phyloP scores from a whole-genome alignment of 1,284 basidiomycete species.

The Leccinum insigne region DNA sequence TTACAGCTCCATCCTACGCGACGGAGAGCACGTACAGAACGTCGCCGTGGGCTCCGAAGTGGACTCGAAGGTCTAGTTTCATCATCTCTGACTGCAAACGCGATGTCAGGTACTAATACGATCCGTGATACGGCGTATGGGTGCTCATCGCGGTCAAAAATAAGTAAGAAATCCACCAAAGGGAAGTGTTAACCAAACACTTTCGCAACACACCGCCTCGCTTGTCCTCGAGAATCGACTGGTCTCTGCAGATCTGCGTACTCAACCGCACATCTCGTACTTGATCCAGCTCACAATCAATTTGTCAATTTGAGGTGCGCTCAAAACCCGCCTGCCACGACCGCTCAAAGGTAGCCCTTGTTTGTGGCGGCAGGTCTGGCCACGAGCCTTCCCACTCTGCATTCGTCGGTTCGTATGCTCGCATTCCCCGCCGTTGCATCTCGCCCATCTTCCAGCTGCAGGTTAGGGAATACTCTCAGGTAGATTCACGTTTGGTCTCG shows the following conservation, averaged over 20 bases:
- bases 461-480: slow-evolving; percentile 81
- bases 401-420: slow-evolving; percentile 61
- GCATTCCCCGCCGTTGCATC: not conserved
- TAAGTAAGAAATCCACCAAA: too few relatives aligned
- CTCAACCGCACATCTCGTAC: too few relatives aligned
- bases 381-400: slow-evolving; percentile 90
- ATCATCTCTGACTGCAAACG: not conserved
- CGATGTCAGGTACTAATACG: not conserved
- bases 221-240: too few relatives aligned
- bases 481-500: slow-evolving; percentile 27
- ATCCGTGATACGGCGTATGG: not conserved
- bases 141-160: too few relatives aligned
- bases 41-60: not conserved
- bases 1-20: not conserved
- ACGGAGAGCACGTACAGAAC: slow-evolving; percentile 8
- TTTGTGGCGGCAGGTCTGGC: slow-evolving; percentile 91
- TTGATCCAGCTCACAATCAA: too few relatives aligned
- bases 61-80: not conserved
- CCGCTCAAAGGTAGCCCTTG: slow-evolving; percentile 71
- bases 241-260: too few relatives aligned
- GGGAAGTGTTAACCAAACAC: too few relatives aligned
- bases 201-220: too few relatives aligned
- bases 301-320: too few relatives aligned
- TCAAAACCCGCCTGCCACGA: slow-evolving; percentile 42
- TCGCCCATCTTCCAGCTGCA: slow-evolving; percentile 21